Percentiles rank a stretch among this genome's conserved stretches.
These are phyloP conservation scores for Cephalotrichum gorgonifer DNA, from an alignment of 2,329 filamentous ascomycete species.

Conservation along the genomic window DNA sequence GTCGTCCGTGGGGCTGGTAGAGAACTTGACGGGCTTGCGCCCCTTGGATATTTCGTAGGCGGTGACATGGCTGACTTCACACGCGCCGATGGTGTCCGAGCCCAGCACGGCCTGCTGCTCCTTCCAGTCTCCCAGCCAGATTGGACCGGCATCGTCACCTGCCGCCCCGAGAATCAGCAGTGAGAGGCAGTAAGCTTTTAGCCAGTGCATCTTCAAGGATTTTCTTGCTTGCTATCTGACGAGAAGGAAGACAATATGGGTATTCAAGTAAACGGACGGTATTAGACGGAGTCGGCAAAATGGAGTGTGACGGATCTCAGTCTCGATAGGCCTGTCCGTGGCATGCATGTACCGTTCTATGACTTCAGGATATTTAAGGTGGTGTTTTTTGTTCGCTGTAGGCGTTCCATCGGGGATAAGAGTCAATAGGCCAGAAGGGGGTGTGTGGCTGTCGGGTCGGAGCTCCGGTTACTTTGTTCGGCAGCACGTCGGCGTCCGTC, in stretches of 20 bases:
- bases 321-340: too few relatives aligned
- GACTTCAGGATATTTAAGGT: not conserved
- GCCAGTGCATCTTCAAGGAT: not conserved
- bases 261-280: too few relatives aligned
- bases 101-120: conserved; percentile 1
- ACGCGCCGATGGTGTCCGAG: not conserved
- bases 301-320: too few relatives aligned
- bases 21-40: conserved; percentile 6
- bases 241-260: not conserved
- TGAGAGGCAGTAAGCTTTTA: not conserved
- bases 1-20: conserved; percentile 7
- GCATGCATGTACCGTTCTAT: not conserved
- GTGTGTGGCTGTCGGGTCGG: too few relatives aligned
- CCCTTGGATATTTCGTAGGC: conserved; percentile 6
- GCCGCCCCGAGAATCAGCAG: not conserved
- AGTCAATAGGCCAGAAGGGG: too few relatives aligned
- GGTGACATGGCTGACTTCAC: conserved; percentile 5
- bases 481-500: too few relatives aligned
- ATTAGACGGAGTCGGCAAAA: too few relatives aligned
- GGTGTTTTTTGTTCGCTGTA: too few relatives aligned
- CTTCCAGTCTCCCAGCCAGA: conserved; percentile 2
- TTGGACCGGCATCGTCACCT: not conserved
- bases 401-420: too few relatives aligned
- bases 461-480: conserved; percentile 4
- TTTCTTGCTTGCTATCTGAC: not conserved